phyloP scores from a whole-genome alignment of 805 yeast species.

The Kodamaea hsintzibuensis region DNA sequence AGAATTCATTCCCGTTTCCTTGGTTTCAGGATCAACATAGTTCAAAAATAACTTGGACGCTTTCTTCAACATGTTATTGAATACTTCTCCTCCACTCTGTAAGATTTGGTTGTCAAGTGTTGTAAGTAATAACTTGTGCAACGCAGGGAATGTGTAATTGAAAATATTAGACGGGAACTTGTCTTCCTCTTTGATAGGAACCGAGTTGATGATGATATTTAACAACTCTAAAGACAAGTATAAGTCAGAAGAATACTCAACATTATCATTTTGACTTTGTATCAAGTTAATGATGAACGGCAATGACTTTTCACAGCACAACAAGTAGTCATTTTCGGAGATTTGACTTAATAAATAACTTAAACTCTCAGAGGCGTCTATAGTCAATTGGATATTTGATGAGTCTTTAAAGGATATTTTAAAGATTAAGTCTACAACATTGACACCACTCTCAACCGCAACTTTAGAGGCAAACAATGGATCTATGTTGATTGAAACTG shows the following conservation, averaged over 20 bases:
- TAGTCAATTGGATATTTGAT: constrained; percentile 66
- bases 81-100: constrained; percentile 75
- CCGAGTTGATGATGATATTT: constrained; percentile 48
- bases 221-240: constrained; percentile 60
- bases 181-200: constrained; percentile 27
- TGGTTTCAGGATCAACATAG: constrained; percentile 33
- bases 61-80: constrained; percentile 55
- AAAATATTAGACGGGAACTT: constrained; percentile 43
- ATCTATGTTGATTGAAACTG: constrained; percentile 50
- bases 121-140: constrained; percentile 39
- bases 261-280: constrained; percentile 23
- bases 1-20: constrained; percentile 50
- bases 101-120: constrained; percentile 76
- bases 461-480: constrained; percentile 24
- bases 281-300: constrained; percentile 48
- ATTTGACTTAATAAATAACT: constrained; percentile 55
- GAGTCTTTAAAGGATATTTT: constrained; percentile 71
- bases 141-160: constrained; percentile 42
- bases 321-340: constrained; percentile 43
- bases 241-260: constrained; percentile 61
- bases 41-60: constrained; percentile 35
- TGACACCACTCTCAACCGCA: constrained; percentile 17
- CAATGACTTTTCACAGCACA: constrained; percentile 51
- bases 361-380: constrained; percentile 70
- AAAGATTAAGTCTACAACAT: constrained; percentile 58